Base-by-base conservation (phyloP, 208 protist species). In the Leishmania tropica region DNA sequence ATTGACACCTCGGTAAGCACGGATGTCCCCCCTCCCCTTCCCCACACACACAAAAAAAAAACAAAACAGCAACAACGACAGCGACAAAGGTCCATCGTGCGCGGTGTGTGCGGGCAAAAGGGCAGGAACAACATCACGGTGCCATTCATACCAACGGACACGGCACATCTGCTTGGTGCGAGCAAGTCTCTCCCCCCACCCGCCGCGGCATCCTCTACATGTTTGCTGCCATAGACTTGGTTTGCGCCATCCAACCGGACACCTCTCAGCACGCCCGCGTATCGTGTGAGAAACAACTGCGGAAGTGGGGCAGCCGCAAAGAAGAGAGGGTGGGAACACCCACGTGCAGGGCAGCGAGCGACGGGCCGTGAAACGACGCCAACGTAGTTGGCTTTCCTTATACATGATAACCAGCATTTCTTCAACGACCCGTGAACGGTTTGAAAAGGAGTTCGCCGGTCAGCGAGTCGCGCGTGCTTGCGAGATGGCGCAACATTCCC, bases 371-470 rank as follows among this genome's bases (percentile, higher is more conserved):
- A 31, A 45, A 74, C 10, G 31, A 53, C 28, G 1, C 70, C 47
- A 31, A 11, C 28, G 3, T 17, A 45, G 13, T 8, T 6, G 47
- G 8, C 42, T 47, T 74, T 35, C 21, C 11, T 15, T n/a, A n/a
- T 5, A 7, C 19, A 10, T 5, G 45, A 48, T 31, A 13, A 1
- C 51, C 17, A 4, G 47, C 37, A 19, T 19, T 31, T 28, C 7
- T 42, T 79, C 75, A 88, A 11, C 85, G 85, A 8, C 85, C 85
- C 35, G 77, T 83, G 77, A 83, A 88, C 3, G 81, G 85, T 58
- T 53, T 80, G 35, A 85, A 87, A 0, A 89, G 71, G 24, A n/a
- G 83, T 35, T 82, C 67, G 1, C 83, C 73, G 0, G 87, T 83
- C n/a, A 70, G 48, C 0, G 73, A 45, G 67, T 89, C 83, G 19